Evolutionary conservation across 768 basidiomycete genomes (phyloP).

Genomic region (Pisolithus microcarpus): DNA sequence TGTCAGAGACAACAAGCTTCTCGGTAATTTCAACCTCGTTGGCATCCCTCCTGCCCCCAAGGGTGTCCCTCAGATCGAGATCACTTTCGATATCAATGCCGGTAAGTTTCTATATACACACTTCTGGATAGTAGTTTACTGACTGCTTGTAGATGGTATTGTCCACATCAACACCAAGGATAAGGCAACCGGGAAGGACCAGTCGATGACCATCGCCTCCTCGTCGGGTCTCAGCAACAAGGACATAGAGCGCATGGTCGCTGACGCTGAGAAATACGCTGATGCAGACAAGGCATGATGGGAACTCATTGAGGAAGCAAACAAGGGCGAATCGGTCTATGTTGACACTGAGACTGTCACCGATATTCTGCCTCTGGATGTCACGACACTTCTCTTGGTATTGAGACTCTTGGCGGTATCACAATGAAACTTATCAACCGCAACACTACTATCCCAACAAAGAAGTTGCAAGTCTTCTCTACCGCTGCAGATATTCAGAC

Average conservation of each 20-base stretch:
- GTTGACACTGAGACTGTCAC: slow-evolving; percentile 92
- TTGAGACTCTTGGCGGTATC: slow-evolving; percentile 96
- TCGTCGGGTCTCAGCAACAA: slow-evolving; percentile 93
- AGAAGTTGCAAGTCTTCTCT: slow-evolving; percentile 91
- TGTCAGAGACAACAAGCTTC: slow-evolving; percentile 97
- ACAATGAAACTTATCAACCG: slow-evolving; percentile 96
- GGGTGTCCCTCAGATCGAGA: slow-evolving; percentile 95
- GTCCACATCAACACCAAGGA: slow-evolving; percentile 96
- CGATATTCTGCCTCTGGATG: too few relatives aligned
- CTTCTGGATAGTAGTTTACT: slow-evolving; percentile 4
- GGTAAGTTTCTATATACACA: slow-evolving; percentile 36
- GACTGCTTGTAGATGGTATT: slow-evolving; percentile 63
- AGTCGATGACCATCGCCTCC: slow-evolving; percentile 95
- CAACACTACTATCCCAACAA: slow-evolving; percentile 97
- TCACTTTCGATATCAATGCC: slow-evolving; percentile 91
- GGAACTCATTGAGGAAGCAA: slow-evolving; percentile 87
- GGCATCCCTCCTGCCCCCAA: slow-evolving; percentile 92
- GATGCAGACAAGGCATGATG: slow-evolving; percentile 88
- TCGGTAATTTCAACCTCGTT: slow-evolving; percentile 93
- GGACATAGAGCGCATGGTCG: slow-evolving; percentile 96
- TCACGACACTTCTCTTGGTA: slow-evolving; percentile 97
- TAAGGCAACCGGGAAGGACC: slow-evolving; percentile 85
- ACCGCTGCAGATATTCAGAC: slow-evolving; percentile 88
- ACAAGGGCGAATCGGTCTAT: slow-evolving; percentile 92
- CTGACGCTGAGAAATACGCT: slow-evolving; percentile 88